Evolutionary conservation across 2,329 filamentous ascomycete genomes (phyloP).

Genomic region (Ascochyta lentis): DNA sequence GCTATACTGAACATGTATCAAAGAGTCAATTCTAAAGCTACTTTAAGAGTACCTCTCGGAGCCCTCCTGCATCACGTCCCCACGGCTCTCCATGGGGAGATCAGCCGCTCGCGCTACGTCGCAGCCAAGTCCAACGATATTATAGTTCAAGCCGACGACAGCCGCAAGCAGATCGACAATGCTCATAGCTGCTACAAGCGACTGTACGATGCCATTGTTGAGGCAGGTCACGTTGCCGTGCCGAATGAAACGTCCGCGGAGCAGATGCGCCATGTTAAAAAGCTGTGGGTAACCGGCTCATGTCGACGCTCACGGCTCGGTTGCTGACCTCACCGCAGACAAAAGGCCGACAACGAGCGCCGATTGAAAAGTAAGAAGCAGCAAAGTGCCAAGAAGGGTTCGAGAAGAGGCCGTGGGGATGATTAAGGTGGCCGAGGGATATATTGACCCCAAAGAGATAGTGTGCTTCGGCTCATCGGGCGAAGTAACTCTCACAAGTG

Average conservation of each 20-base stretch:
- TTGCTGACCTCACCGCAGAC: slow-evolving; percentile 48
- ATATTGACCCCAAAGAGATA: slow-evolving; percentile 12
- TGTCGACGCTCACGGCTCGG: slow-evolving; percentile 4
- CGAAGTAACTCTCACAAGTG: slow-evolving; percentile 18
- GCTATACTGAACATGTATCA: slow-evolving; percentile 46
- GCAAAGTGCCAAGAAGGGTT: slow-evolving; percentile 67
- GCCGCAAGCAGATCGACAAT: slow-evolving; percentile 67
- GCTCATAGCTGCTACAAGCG: slow-evolving; percentile 65
- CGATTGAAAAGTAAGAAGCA: slow-evolving; percentile 65
- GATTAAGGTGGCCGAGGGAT: slow-evolving; percentile 31
- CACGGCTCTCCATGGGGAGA: slow-evolving; percentile 57
- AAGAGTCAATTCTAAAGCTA: slow-evolving; percentile 72
- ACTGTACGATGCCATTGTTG: slow-evolving; percentile 61
- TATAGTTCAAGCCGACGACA: slow-evolving; percentile 69
- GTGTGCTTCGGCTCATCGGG: slow-evolving; percentile 7
- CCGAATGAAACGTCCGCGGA: slow-evolving; percentile 67
- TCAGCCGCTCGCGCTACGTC: slow-evolving; percentile 63
- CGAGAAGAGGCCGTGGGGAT: slow-evolving; percentile 52
- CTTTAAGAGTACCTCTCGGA: slow-evolving; percentile 62
- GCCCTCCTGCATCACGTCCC: slow-evolving; percentile 63
- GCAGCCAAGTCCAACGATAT: slow-evolving; percentile 61
- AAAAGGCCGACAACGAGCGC: slow-evolving; percentile 64
- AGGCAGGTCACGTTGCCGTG: slow-evolving; percentile 58
- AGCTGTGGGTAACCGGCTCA: slow-evolving; percentile 53
- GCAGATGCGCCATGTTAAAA: slow-evolving; percentile 62